A percentile compares a stretch with the other conserved stretches of the same genome.
phyloP scores from a whole-genome alignment of 2,329 filamentous ascomycete species.

The Aspergillus spinulosporus region DNA sequence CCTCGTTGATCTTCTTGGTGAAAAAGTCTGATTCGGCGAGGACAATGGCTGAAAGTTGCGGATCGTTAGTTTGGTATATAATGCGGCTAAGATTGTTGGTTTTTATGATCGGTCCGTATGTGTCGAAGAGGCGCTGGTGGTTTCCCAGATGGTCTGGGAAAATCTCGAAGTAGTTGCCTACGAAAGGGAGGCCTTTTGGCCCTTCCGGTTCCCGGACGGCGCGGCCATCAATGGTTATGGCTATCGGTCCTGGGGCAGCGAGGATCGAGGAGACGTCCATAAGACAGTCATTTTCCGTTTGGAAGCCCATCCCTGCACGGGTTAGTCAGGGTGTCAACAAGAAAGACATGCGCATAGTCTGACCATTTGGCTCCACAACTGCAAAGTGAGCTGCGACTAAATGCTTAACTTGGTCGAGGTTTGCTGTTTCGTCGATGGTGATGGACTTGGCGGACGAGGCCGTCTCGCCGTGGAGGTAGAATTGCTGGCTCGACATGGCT shows the following conservation, averaged over 20 bases:
- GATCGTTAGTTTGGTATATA: conserved; percentile 55
- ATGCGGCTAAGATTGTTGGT: conserved; percentile 55
- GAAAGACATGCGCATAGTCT: neutral
- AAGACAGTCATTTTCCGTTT: conserved; percentile 14
- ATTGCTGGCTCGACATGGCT: conserved; percentile 1
- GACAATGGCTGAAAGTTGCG: conserved; percentile 48
- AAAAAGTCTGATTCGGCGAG: conserved; percentile 57
- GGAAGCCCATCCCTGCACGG: conserved; percentile 25
- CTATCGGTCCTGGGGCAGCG: conserved; percentile 18
- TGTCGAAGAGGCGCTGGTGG: conserved; percentile 55
- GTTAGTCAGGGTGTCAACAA: neutral
- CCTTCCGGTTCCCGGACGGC: conserved; percentile 29
- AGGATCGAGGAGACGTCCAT: conserved; percentile 22
- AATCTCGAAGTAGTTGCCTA: conserved; percentile 58
- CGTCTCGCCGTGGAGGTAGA: conserved; percentile 24
- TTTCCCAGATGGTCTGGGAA: conserved; percentile 61
- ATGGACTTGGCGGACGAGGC: conserved; percentile 24
- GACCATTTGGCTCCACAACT: conserved; percentile 33
- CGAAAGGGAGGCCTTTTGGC: conserved; percentile 32
- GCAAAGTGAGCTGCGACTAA: conserved; percentile 33
- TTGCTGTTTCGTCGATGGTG: conserved; percentile 23
- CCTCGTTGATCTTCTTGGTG: conserved; percentile 51
- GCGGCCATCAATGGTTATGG: conserved; percentile 33
- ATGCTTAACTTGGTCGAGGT: conserved; percentile 23
- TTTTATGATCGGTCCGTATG: conserved; percentile 54